These are phyloP conservation scores for Globisporangium nagaii DNA, from an alignment of 352 stramenopile genomes.

Conservation along the genomic window DNA sequence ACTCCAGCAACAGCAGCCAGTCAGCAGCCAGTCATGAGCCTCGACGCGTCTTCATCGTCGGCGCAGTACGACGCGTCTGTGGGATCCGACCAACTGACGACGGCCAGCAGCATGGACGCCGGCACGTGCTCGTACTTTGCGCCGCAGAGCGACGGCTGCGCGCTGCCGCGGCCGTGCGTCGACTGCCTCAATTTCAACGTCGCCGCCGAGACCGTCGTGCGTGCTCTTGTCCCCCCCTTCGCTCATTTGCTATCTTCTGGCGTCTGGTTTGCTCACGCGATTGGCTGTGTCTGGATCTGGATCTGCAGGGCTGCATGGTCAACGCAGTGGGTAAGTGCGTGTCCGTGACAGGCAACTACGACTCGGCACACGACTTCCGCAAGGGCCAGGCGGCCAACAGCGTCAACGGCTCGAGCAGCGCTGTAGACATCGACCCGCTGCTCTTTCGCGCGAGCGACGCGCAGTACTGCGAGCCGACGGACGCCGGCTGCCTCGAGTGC, in stretches of 20 bases:
- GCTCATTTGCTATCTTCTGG: too few relatives aligned
- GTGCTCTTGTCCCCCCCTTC: background rate
- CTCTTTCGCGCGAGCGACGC: slow-evolving; percentile 24
- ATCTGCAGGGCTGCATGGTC: background rate
- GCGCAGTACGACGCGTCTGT: too few relatives aligned
- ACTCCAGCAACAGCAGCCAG: too few relatives aligned
- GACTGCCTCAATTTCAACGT: slow-evolving; percentile 2
- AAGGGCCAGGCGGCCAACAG: background rate
- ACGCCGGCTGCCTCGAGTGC: slow-evolving; percentile 17
- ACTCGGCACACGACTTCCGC: slow-evolving; percentile 1
- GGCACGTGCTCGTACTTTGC: background rate
- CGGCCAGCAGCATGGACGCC: background rate
- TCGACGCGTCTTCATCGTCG: too few relatives aligned
- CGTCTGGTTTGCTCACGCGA: background rate
- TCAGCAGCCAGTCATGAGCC: too few relatives aligned
- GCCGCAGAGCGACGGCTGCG: background rate
- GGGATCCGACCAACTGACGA: too few relatives aligned
- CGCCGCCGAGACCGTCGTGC: background rate
- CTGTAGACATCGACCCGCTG: slow-evolving; percentile 14
- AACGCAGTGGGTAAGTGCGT: background rate
- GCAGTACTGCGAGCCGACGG: slow-evolving; percentile 24
- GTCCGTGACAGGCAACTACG: background rate
- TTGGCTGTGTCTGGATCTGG: background rate
- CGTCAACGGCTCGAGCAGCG: slow-evolving; percentile 25
- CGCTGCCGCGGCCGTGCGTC: background rate